Percentiles rank a stretch among this genome's conserved stretches.
These are phyloP conservation scores for Neurospora crassa DNA, from an alignment of 2,329 filamentous ascomycete genomes.

Conservation along the genomic window DNA sequence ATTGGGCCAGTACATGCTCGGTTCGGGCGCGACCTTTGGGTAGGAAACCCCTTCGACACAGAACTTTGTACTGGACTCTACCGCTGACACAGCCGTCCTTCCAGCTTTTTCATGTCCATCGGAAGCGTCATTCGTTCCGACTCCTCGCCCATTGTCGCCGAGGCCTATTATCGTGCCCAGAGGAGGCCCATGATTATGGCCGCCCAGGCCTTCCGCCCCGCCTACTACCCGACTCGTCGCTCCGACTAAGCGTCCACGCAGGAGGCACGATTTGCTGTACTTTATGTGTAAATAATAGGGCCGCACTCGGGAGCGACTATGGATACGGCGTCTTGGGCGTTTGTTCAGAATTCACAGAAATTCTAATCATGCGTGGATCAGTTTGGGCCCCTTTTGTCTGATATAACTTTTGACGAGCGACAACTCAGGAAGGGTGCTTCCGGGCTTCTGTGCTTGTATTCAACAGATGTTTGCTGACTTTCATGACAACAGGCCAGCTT, in stretches of 20 bases:
- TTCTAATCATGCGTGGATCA: not conserved
- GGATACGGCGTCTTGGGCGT: not conserved
- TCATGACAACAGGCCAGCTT: not conserved
- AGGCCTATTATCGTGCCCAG: constrained; percentile 67
- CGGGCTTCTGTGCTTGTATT: not conserved
- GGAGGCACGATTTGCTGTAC: not conserved
- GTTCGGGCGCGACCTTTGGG: constrained; percentile 94
- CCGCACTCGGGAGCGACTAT: not conserved
- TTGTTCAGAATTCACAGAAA: not conserved
- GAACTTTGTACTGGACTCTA: not conserved
- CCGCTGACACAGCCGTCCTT: constrained; percentile 11
- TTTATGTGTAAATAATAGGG: not conserved
- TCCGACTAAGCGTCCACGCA: not conserved
- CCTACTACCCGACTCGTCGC: constrained; percentile 13
- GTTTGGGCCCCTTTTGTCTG: not conserved
- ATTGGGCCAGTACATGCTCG: constrained; percentile 92
- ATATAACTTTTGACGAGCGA: not conserved
- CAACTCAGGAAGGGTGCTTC: not conserved
- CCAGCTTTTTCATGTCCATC: constrained; percentile 94
- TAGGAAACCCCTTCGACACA: constrained; percentile 32
- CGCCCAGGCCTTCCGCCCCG: constrained; percentile 29
- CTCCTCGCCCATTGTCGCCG: constrained; percentile 62
- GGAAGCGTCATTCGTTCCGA: constrained; percentile 94
- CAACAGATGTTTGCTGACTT: not conserved
- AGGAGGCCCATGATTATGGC: constrained; percentile 62